Percentiles rank a stretch among this genome's conserved stretches.
Conservation (phyloP, 1,139 yeast genomes). For the Scheffersomyces lignicola region DNA sequence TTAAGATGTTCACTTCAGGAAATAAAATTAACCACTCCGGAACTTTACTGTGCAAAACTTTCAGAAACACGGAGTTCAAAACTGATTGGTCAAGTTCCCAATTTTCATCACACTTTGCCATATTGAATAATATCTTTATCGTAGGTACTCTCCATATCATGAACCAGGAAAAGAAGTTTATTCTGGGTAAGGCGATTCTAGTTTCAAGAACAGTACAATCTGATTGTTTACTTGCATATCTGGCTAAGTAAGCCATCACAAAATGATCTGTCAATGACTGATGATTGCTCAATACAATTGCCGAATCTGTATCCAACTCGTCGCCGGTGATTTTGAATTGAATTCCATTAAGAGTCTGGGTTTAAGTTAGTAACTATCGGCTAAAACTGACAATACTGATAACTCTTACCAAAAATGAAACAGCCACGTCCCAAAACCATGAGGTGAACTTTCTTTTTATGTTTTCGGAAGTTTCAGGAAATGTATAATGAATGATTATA, state of each 20-base stretch:
- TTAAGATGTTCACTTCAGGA: conserved; percentile 74
- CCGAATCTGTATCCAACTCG: conserved; percentile 42
- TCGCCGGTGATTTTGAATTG: conserved; percentile 45
- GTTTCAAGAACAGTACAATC: conserved; percentile 7
- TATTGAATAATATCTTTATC: conserved; percentile 36
- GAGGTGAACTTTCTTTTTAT: conserved; percentile 22
- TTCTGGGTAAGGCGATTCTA: conserved; percentile 32
- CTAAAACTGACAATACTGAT: neutral
- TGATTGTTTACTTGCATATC: conserved; percentile 14
- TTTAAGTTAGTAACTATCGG: conserved; percentile 7
- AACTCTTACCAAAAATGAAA: conserved; percentile 32
- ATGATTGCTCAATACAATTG: conserved; percentile 55
- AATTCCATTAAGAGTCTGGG: conserved; percentile 36
- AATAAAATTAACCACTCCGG: conserved; percentile 61
- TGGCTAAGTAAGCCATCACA: conserved; percentile 46
- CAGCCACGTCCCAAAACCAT: conserved; percentile 37
- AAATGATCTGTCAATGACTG: conserved; percentile 55
- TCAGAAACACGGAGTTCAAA: conserved; percentile 22
- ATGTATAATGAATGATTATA: conserved; percentile 16
- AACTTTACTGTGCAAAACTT: conserved; percentile 24
- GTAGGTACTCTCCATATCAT: conserved; percentile 57
- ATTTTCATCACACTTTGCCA: conserved; percentile 58
- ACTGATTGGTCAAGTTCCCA: conserved; percentile 53
- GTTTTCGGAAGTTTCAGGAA: conserved; percentile 30
- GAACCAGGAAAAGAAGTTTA: conserved; percentile 64